Percentiles rank a stretch among this genome's conserved stretches.
Evolutionary conservation across 1,139 yeast species (phyloP).

Genomic region (Zygoascus hellenicus): DNA sequence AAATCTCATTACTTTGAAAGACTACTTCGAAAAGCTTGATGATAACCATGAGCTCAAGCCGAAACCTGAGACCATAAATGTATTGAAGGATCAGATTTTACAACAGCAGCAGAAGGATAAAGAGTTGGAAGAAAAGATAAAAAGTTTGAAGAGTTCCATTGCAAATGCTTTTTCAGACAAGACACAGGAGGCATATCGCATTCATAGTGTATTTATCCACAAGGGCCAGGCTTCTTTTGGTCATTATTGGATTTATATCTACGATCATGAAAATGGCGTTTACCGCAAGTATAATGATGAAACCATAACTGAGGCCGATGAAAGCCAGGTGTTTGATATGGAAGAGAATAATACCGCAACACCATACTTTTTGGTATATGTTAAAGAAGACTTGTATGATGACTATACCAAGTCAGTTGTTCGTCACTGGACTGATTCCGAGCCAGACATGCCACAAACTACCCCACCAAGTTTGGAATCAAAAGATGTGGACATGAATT

Average conservation of each 20-base stretch:
- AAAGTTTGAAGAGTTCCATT: conserved; percentile 43
- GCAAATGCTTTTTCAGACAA: conserved; percentile 55
- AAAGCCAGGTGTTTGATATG: conserved; percentile 63
- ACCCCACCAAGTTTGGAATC: background rate
- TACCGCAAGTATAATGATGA: conserved; percentile 94
- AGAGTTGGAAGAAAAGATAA: conserved; percentile 32
- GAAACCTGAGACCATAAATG: conserved; percentile 8
- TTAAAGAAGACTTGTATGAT: conserved; percentile 54
- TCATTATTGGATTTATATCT: conserved; percentile 92
- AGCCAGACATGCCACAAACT: background rate
- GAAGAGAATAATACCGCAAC: conserved; percentile 70
- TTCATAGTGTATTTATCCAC: conserved; percentile 90
- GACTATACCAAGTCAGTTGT: conserved; percentile 57
- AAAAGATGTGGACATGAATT: too few relatives aligned
- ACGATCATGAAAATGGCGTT: conserved; percentile 58
- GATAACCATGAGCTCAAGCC: conserved; percentile 14
- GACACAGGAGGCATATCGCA: conserved; percentile 63
- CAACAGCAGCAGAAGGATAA: conserved; percentile 16
- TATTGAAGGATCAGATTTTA: conserved; percentile 14
- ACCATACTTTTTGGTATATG: conserved; percentile 85
- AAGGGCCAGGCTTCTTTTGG: conserved; percentile 96
- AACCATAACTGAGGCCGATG: conserved; percentile 70
- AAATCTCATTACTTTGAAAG: conserved; percentile 45
- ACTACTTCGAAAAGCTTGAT: conserved; percentile 41
- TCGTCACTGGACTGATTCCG: conserved; percentile 15